Base-by-base conservation (phyloP, 2,329 filamentous ascomycete species). In the Cordyceps tenuipes region DNA sequence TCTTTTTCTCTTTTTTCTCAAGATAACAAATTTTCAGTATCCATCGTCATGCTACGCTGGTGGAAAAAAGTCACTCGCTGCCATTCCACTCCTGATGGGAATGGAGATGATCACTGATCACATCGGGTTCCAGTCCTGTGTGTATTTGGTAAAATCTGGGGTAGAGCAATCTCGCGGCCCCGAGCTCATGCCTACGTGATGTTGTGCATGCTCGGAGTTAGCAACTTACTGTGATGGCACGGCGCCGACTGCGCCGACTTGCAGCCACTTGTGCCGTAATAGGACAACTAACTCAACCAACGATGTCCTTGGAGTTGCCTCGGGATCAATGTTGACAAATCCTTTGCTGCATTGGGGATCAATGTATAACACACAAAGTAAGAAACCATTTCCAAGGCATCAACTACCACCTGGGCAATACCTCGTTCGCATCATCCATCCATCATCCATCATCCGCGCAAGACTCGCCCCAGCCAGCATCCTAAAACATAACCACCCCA, bases 91-190 rank as follows among this genome's bases (percentile, higher is more conserved):
- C 19, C 15, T 19, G 34, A 57, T 23, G 17, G 34, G 34, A 29
- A 23, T 44, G 48, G 46, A 41, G 34, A 57, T 57, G 55, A 34
- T 57, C 23, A 50, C 46, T 57, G 55, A 34, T 57, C 23, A 50
- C 46, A 57, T 57, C 55, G 46, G 31, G 21, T 23, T 41, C 10
- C n/a, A 21, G 43, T n/a, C 39, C n/a, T n/a, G 31, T 43, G 12
- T 43, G 41, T 19, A 19, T 15, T 19, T 43, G 39, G 39, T 50
- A 57, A 50, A 50, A 57, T 57, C 46, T 43, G 55, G 55, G 55
- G 55, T 57, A 50, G 55, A 41, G 50, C 46, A 57, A 49, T 46
- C 15, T 36, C 12, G 17, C 8, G 31, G n/a, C 31, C 44, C n/a
- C 44, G 31, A 56, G 43, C 19, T 36, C 54, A 57, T 43, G 54